phyloP scores from a whole-genome alignment of 2,329 filamentous ascomycete species.

The Pleomassaria siparia region DNA sequence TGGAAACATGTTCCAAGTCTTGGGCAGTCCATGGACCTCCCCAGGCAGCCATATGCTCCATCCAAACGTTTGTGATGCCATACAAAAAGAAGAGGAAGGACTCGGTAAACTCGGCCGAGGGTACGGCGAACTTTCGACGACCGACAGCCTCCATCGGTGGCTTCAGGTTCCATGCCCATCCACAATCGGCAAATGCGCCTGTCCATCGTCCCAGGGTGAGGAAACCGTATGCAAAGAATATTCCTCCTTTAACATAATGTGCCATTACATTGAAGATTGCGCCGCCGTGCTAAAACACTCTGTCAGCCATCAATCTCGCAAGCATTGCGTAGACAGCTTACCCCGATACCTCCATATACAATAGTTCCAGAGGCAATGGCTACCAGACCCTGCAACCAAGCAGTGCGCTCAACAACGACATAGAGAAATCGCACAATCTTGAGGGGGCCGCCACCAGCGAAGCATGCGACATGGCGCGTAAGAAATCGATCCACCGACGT shows the following conservation, averaged over 20 bases:
- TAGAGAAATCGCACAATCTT: constrained; percentile 62
- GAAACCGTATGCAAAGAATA: constrained; percentile 92
- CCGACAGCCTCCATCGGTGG: constrained; percentile 60
- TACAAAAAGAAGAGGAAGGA: constrained; percentile 89
- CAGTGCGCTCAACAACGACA: constrained; percentile 70
- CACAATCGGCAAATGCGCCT: constrained; percentile 84
- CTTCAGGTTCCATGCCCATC: constrained; percentile 94
- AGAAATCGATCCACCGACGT: constrained; percentile 55
- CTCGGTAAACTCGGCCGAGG: constrained; percentile 86
- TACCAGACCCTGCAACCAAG: constrained; percentile 76
- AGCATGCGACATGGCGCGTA: constrained; percentile 55
- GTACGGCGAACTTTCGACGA: constrained; percentile 63
- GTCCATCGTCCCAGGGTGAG: constrained; percentile 87
- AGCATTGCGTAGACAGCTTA: constrained; percentile 51
- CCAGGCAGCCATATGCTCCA: constrained; percentile 80
- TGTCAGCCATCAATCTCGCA: constrained; percentile 9
- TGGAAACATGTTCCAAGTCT: constrained; percentile 89
- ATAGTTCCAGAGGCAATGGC: constrained; percentile 71
- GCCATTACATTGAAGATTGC: constrained; percentile 82
- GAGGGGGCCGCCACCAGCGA: constrained; percentile 59
- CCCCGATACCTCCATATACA: constrained; percentile 81
- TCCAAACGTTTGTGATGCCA: constrained; percentile 84
- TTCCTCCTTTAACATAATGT: constrained; percentile 90
- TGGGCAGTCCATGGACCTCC: constrained; percentile 71
- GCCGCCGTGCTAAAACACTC: constrained; percentile 58